Conservation (phyloP, 2,329 filamentous ascomycete genomes). For the Phaeomoniella chlamydospora region DNA sequence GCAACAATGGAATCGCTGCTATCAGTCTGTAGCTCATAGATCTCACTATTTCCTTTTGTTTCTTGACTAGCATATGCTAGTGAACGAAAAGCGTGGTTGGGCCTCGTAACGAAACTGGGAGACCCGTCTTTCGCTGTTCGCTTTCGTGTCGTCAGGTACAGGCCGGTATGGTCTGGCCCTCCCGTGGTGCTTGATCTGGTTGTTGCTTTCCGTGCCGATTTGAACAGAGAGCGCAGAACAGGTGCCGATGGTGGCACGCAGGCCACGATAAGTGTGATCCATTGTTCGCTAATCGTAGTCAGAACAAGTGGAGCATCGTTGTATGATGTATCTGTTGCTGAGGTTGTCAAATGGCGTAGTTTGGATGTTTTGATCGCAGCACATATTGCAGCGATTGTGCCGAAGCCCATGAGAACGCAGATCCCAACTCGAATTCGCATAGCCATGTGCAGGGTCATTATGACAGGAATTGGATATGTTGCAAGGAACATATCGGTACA, state of each 20-base stretch:
- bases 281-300: not conserved
- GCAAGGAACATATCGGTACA: constrained; percentile 1
- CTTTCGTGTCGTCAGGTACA: too few relatives aligned
- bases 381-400: not conserved
- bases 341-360: not conserved
- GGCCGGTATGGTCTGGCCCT: too few relatives aligned
- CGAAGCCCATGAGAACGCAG: constrained; percentile 1
- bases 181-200: too few relatives aligned
- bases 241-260: not conserved
- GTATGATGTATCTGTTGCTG: not conserved
- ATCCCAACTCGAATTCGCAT: not conserved
- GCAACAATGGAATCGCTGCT: too few relatives aligned
- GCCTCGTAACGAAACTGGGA: too few relatives aligned
- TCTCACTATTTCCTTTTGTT: too few relatives aligned
- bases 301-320: not conserved
- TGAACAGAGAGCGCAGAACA: too few relatives aligned
- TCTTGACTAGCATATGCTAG: too few relatives aligned
- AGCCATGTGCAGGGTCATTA: constrained; percentile 1
- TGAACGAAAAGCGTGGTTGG: too few relatives aligned
- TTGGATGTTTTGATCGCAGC: not conserved
- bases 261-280: not conserved
- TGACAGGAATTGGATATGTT: not conserved
- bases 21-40: too few relatives aligned
- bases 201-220: too few relatives aligned
- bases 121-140: too few relatives aligned